Conservation (phyloP, 2,329 filamentous ascomycete genomes). For the Fonsecaea pugnacius region DNA sequence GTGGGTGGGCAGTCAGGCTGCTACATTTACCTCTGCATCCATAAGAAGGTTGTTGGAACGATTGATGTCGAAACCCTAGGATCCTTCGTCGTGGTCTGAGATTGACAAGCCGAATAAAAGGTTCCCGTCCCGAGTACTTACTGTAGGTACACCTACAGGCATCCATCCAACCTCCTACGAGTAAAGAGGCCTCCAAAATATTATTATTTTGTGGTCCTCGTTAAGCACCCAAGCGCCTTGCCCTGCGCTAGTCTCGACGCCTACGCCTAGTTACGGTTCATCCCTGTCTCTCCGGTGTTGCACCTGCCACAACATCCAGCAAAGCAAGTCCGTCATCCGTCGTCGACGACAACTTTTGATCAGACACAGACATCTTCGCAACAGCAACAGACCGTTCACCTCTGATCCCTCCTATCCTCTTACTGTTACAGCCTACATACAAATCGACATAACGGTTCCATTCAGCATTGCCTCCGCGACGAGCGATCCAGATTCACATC, state of each 20-base stretch:
- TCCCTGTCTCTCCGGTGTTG: constrained; percentile 19
- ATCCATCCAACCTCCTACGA: no score
- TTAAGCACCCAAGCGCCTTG: neutral
- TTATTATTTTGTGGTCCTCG: neutral
- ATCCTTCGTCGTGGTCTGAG: neutral
- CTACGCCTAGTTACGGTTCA: neutral
- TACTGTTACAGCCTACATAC: neutral
- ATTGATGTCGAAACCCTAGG: neutral
- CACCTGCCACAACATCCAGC: constrained; percentile 21
- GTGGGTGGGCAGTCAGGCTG: constrained; percentile 1
- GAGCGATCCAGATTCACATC: neutral
- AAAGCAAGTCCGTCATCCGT: constrained; percentile 21
- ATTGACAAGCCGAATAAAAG: no score
- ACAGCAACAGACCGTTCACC: neutral
- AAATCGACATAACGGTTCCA: neutral
- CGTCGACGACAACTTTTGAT: constrained; percentile 27
- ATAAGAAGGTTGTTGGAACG: neutral
- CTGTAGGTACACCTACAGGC: no score
- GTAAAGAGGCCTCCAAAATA: neutral
- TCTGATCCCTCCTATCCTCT: neutral
- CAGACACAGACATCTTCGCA: neutral
- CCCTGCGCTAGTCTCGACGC: neutral
- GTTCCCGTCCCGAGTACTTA: no score
- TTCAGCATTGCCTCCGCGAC: neutral
- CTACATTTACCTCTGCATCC: constrained; percentile 6